Evolutionary conservation across 2,329 filamentous ascomycete genomes (phyloP).

Genomic region (Ophiostoma populinum): DNA sequence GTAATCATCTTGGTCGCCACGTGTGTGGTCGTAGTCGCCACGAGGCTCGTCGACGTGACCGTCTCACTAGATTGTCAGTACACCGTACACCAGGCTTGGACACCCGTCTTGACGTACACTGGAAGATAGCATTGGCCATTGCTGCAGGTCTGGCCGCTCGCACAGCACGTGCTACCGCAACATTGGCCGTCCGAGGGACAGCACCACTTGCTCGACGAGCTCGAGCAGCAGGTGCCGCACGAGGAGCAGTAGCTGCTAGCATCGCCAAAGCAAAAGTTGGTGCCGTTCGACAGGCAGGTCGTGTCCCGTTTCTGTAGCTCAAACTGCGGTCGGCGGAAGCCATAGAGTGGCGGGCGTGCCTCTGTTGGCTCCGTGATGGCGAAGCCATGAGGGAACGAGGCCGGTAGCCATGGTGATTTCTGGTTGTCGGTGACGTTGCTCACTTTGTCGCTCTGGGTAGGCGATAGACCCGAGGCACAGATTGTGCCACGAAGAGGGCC

Average conservation of each 20-base stretch:
- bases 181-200: constrained; percentile 15
- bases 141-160: constrained; percentile 16
- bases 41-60: constrained; percentile 6
- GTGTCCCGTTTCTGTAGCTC: constrained; percentile 13
- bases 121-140: constrained; percentile 14
- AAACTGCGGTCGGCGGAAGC: constrained; percentile 7
- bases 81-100: not conserved
- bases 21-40: constrained; percentile 5
- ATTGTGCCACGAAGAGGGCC: not conserved
- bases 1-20: constrained; percentile 9
- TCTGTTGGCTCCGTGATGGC: constrained; percentile 8
- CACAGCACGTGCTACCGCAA: constrained; percentile 18
- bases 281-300: constrained; percentile 18
- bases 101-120: constrained; percentile 4
- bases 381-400: constrained; percentile 1
- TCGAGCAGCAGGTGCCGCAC: constrained; percentile 16
- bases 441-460: not conserved
- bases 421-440: no score
- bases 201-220: constrained; percentile 13
- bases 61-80: constrained; percentile 9
- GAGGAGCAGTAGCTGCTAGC: constrained; percentile 14
- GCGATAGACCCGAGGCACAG: not conserved
- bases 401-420: no score
- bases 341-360: constrained; percentile 11
- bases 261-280: constrained; percentile 19